Conservation (phyloP, 106 monocot genomes). For the Dioscorea zingiberensis region DNA sequence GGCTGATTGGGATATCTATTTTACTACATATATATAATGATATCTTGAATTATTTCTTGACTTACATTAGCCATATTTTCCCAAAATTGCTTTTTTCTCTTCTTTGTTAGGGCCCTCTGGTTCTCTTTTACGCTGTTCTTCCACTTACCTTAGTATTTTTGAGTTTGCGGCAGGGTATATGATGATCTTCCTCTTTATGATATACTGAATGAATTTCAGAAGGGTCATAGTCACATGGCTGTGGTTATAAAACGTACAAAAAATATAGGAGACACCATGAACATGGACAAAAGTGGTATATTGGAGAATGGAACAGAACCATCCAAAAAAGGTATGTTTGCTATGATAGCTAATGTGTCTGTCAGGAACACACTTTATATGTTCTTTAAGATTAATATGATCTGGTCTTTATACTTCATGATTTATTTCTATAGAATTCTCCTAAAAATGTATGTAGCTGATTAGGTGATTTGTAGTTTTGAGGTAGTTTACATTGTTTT, state of each 20-base stretch:
- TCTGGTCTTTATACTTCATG: too few species aligned
- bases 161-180: conserved; percentile 51
- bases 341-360: too few species aligned
- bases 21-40: too few species aligned
- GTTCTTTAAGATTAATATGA: too few species aligned
- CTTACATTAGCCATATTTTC: too few species aligned
- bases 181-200: conserved; percentile 91
- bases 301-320: conserved; percentile 19
- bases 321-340: conserved; percentile 2
- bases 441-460: too few species aligned
- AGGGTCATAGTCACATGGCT: conserved; percentile 97
- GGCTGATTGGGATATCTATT: too few species aligned
- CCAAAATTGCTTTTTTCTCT: background rate
- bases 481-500: conserved; percentile 17
- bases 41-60: too few species aligned
- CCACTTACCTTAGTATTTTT: too few species aligned
- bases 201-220: conserved; percentile 94
- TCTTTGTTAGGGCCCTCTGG: background rate
- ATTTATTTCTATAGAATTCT: too few species aligned
- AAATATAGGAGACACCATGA: conserved; percentile 17
- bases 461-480: too few species aligned
- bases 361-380: too few species aligned
- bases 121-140: background rate
- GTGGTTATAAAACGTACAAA: conserved; percentile 71
- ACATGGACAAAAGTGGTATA: conserved; percentile 22